Evolutionary conservation across 179 eudicot species (phyloP).

Genomic region (Monotropa hypopitys): DNA sequence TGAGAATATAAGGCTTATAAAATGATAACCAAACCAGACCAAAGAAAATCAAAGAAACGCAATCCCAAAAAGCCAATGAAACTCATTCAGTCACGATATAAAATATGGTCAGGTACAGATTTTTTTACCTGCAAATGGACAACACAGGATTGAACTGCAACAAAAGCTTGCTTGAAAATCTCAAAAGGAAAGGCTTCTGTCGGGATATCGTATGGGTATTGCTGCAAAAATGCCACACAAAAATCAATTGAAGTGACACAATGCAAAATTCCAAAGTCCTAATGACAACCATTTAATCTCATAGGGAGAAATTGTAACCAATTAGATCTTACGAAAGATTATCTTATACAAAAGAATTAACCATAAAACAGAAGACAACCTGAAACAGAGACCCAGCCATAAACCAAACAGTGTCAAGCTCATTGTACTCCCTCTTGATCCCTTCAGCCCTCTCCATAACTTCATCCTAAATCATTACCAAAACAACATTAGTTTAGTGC

Average conservation of each 20-base stretch:
- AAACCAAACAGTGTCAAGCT: constrained; percentile 99
- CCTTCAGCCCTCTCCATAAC: constrained; percentile 75
- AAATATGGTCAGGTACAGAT: no score
- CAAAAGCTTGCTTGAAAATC: constrained; percentile 98
- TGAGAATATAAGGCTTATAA: not conserved
- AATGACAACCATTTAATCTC: not conserved
- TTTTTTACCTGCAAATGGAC: constrained; percentile 98
- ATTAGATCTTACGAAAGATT: not conserved
- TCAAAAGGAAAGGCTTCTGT: constrained; percentile 93
- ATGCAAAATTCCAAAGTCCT: not conserved
- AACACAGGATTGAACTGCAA: constrained; percentile 92
- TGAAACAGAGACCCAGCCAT: constrained; percentile 99
- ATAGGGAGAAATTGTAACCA: not conserved
- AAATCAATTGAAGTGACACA: not conserved
- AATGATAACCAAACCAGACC: no score
- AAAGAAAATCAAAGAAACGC: not conserved
- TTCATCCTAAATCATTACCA: constrained; percentile 54
- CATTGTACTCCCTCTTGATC: constrained; percentile 81
- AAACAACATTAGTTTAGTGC: not conserved
- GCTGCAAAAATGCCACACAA: constrained; percentile 37
- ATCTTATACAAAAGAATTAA: not conserved
- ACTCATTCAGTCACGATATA: no score
- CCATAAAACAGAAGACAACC: constrained; percentile 27
- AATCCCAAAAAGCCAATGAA: not conserved
- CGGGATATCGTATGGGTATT: constrained; percentile 97